A percentile compares a stretch with the other conserved stretches of the same genome.
These are phyloP conservation scores for Rutstroemia sp. DNA, from an alignment of 2,329 filamentous ascomycete genomes.

Conservation along the genomic window DNA sequence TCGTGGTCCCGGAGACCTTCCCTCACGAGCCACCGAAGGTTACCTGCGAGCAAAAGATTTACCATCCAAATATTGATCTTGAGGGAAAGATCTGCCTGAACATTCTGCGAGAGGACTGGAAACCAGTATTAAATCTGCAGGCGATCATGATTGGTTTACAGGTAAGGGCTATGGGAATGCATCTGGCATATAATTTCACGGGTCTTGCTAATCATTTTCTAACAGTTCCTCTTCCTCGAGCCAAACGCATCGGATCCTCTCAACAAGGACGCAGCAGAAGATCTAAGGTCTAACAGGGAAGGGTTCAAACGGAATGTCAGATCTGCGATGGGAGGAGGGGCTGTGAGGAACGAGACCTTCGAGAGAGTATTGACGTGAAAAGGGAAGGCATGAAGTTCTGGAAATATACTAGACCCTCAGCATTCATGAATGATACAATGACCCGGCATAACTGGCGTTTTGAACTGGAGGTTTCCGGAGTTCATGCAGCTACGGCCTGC, in stretches of 20 bases:
- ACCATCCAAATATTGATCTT: constrained; percentile 97
- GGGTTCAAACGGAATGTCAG: constrained; percentile 88
- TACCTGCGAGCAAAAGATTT: constrained; percentile 95
- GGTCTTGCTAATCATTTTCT: constrained; percentile 5
- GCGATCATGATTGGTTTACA: constrained; percentile 92
- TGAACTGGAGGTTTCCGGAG: not conserved
- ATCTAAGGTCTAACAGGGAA: constrained; percentile 78
- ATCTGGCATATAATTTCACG: too few relatives aligned
- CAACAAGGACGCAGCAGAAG: constrained; percentile 96
- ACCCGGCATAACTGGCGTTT: constrained; percentile 25
- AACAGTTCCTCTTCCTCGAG: constrained; percentile 90
- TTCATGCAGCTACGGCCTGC: not conserved
- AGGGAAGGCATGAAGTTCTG: not conserved
- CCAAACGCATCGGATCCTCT: constrained; percentile 96
- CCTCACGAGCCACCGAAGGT: constrained; percentile 97
- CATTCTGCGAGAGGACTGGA: constrained; percentile 97
- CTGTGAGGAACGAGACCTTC: constrained; percentile 64
- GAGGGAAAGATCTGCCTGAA: constrained; percentile 98
- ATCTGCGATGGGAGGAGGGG: constrained; percentile 72
- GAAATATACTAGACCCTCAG: constrained; percentile 18
- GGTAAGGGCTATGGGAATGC: constrained; percentile 39
- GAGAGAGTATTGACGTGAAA: constrained; percentile 63
- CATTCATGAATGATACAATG: constrained; percentile 13
- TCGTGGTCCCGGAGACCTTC: constrained; percentile 89
- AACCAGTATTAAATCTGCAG: constrained; percentile 93